phyloP scores from a whole-genome alignment of 176 grass and related monocot genomes.

The Triticum monococcum region DNA sequence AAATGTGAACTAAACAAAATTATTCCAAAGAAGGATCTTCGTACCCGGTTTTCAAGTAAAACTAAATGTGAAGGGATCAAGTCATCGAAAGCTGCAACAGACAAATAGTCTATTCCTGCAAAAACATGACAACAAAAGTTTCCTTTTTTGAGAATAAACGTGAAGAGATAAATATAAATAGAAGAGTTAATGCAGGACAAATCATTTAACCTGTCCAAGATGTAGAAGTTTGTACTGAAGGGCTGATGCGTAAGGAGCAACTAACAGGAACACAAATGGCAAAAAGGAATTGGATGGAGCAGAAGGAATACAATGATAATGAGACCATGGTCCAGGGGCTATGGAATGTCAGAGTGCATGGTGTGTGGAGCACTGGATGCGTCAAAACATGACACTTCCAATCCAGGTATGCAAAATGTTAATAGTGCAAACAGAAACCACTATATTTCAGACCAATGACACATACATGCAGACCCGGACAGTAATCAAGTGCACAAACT shows the following conservation, averaged over 20 bases:
- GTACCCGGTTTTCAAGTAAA: slow-evolving; percentile 43
- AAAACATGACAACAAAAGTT: not conserved
- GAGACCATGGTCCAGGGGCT: not conserved
- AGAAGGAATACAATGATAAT: not conserved
- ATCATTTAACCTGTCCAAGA: not conserved
- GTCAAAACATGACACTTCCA: not conserved
- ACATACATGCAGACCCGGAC: not conserved
- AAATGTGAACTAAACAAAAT: not conserved
- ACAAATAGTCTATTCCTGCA: slow-evolving; percentile 57
- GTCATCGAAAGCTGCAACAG: slow-evolving; percentile 54
- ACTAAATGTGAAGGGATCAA: slow-evolving; percentile 52
- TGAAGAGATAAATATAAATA: not conserved
- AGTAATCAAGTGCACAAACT: not conserved
- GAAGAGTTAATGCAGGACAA: not conserved
- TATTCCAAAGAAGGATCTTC: not conserved
- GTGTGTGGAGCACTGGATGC: not conserved
- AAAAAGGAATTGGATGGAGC: not conserved
- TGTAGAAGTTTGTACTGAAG: too few species aligned
- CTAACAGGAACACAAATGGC: not conserved
- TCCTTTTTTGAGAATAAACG: not conserved
- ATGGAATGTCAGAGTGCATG: not conserved
- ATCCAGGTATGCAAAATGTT: not conserved
- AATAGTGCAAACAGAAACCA: not conserved
- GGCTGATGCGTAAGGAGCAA: not conserved
- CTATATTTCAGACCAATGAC: not conserved